phyloP scores from a whole-genome alignment of 192 early-diverging fungal species.

The Endogone sp. region DNA sequence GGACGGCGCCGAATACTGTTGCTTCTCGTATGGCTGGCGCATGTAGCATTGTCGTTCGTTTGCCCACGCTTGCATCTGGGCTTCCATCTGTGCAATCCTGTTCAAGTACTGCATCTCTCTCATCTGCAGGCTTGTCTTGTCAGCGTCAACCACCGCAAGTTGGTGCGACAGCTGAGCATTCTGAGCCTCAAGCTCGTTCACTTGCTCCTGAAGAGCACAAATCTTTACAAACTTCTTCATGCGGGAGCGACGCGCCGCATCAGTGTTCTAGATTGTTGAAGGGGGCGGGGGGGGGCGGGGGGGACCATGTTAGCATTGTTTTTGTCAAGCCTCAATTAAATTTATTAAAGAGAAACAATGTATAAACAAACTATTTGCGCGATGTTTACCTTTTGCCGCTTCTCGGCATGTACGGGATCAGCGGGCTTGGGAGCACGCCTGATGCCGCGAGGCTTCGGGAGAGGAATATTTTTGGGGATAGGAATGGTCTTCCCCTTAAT shows the following conservation, averaged over 20 bases:
- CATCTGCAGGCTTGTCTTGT: not conserved
- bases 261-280: slow-evolving; percentile 52
- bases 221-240: slow-evolving; percentile 46
- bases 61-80: not conserved
- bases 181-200: slow-evolving; percentile 43
- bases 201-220: slow-evolving; percentile 48
- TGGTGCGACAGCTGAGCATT: slow-evolving; percentile 29
- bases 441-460: not conserved
- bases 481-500: not conserved
- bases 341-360: not conserved
- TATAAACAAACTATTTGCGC: not conserved
- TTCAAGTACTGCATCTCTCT: not conserved
- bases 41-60: not conserved
- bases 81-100: not conserved
- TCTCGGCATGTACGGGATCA: not conserved
- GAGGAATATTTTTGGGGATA: not conserved
- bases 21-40: not conserved
- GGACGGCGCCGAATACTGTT: not conserved
- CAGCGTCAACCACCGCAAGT: not conserved
- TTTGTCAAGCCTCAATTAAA: too few relatives aligned
- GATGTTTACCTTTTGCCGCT: not conserved
- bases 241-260: slow-evolving; percentile 61
- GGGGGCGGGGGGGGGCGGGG: too few relatives aligned
- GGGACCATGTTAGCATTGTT: too few relatives aligned
- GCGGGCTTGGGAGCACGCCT: not conserved